Percentiles rank a stretch among this genome's conserved stretches.
Evolutionary conservation across 2,329 filamentous ascomycete species (phyloP).

Genomic region (Rasamsonia emersonii): DNA sequence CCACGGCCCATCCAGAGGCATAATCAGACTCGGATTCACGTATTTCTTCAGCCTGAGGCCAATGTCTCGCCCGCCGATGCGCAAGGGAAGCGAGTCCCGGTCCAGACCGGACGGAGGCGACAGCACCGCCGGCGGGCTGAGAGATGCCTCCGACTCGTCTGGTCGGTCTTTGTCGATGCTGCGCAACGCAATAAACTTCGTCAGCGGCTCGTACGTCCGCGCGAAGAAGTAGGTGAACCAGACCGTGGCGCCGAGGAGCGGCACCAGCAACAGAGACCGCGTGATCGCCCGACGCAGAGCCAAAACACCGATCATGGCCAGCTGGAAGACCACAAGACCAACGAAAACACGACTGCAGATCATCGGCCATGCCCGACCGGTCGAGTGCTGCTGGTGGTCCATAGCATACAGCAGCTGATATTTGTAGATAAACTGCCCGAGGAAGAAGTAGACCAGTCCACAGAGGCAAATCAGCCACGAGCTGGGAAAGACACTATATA

Average conservation of each 20-base stretch:
- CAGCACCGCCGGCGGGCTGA: slow-evolving; percentile 28
- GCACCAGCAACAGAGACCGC: slow-evolving; percentile 62
- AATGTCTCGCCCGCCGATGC: slow-evolving; percentile 31
- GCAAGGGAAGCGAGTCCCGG: slow-evolving; percentile 33
- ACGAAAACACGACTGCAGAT: slow-evolving; percentile 87
- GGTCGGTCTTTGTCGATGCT: slow-evolving; percentile 63
- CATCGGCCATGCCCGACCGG: slow-evolving; percentile 90
- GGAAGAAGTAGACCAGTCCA: slow-evolving; percentile 53
- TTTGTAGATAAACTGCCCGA: slow-evolving; percentile 87
- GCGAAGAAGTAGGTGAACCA: slow-evolving; percentile 85
- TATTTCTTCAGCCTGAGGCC: slow-evolving; percentile 36
- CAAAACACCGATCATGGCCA: slow-evolving; percentile 82
- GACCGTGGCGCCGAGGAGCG: slow-evolving; percentile 68
- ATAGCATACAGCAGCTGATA: slow-evolving; percentile 97
- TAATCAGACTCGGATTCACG: slow-evolving; percentile 38
- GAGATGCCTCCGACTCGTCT: slow-evolving; percentile 28
- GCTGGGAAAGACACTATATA: slow-evolving; percentile 77
- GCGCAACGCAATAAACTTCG: slow-evolving; percentile 82
- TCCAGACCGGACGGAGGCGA: slow-evolving; percentile 36
- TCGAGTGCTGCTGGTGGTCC: slow-evolving; percentile 89
- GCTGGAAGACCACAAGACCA: slow-evolving; percentile 78
- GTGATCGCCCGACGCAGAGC: slow-evolving; percentile 65
- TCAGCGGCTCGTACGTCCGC: slow-evolving; percentile 75
- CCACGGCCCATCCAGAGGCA: slow-evolving; percentile 38
- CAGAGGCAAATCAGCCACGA: slow-evolving; percentile 76